Evolutionary conservation across 2,329 filamentous ascomycete species (phyloP).

Genomic region (Mycocentrospora acerina): DNA sequence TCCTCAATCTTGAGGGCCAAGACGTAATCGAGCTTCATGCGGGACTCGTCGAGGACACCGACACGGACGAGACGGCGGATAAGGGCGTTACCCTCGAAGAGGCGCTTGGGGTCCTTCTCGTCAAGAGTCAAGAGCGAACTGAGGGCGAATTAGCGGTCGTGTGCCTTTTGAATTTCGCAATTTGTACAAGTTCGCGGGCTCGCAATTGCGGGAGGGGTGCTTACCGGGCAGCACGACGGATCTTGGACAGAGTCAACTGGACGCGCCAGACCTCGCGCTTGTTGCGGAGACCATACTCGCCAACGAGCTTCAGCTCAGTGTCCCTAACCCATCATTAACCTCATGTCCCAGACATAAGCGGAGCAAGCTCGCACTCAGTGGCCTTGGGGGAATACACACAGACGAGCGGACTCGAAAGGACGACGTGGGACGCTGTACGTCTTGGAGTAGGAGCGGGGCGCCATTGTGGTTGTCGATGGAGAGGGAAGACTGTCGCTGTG

Average conservation of each 20-base stretch:
- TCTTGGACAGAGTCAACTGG: constrained; percentile 99
- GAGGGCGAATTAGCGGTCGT: constrained; percentile 24
- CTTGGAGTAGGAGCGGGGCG: constrained; percentile 83
- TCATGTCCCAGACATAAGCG: constrained; percentile 83
- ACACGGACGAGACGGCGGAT: constrained; percentile 99
- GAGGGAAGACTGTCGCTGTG: not conserved
- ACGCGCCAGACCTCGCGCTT: constrained; percentile 99
- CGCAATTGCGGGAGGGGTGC: constrained; percentile 30
- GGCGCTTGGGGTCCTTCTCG: constrained; percentile 99
- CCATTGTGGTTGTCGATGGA: constrained; percentile 47
- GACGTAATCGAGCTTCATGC: constrained; percentile 99
- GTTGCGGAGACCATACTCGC: constrained; percentile 99
- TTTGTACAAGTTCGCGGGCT: constrained; percentile 13
- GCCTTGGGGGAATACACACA: constrained; percentile 86
- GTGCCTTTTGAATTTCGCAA: constrained; percentile 6
- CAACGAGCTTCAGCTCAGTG: constrained; percentile 98
- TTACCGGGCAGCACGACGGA: constrained; percentile 99
- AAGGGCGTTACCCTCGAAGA: constrained; percentile 99
- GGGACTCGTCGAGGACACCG: constrained; percentile 99
- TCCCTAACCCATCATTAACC: constrained; percentile 77
- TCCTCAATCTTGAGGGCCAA: constrained; percentile 98
- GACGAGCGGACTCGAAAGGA: constrained; percentile 99
- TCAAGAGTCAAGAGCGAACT: constrained; percentile 99
- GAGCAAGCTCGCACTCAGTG: constrained; percentile 99
- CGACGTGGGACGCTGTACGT: constrained; percentile 98